Base-by-base conservation (phyloP, 2,329 filamentous ascomycete species). In the Neonectria magnoliae region DNA sequence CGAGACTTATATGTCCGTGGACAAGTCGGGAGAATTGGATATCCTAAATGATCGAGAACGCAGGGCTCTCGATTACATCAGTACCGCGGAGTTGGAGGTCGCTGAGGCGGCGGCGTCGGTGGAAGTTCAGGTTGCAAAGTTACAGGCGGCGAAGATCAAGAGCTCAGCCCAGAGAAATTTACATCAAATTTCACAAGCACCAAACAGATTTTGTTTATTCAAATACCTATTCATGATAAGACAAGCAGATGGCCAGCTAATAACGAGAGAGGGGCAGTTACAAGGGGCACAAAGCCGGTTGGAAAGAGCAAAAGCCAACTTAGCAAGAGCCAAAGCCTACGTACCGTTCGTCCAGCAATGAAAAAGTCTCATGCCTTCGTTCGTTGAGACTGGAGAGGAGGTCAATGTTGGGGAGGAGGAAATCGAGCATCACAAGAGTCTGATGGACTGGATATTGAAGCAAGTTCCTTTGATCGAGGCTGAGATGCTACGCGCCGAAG, bases 391-490 rank as follows among this genome's bases (percentile, higher is more conserved):
- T 25, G 25, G 25, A 25, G 25, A 25, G 25, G 6, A 25, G 25
- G 25, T 25, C 25, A 25, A 25, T 5, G 25, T 5, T 25, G 25
- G 25, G 29, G 29, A 10, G 10, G 8, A 36, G 10, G 27, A 71
- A 57, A 67, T 50, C 58, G 42, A 57, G 41, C 60, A 65, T 47
- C 71, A 71, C 8, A 41, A 44, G 9, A 58, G 68, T 31, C 65
- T 72, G 29, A 57, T 75, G 41, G 67, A 67, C 68, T 77, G 76
- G 76, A 69, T 73, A 38, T 45, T 76, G 50, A 60, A 74, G 27
- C 75, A 78, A 59, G 42, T 76, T 56, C 68, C 70, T 29, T 56
- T 76, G 38, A 68, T 78, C 47, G 71, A 76, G 57, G 68, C 68
- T 47, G 71, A 76, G 64, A 58, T 73, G 65, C 13, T 18, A 1